Conservation (phyloP, 192 early-diverging fungal species). For the Gryganskiella cystojenkinii region DNA sequence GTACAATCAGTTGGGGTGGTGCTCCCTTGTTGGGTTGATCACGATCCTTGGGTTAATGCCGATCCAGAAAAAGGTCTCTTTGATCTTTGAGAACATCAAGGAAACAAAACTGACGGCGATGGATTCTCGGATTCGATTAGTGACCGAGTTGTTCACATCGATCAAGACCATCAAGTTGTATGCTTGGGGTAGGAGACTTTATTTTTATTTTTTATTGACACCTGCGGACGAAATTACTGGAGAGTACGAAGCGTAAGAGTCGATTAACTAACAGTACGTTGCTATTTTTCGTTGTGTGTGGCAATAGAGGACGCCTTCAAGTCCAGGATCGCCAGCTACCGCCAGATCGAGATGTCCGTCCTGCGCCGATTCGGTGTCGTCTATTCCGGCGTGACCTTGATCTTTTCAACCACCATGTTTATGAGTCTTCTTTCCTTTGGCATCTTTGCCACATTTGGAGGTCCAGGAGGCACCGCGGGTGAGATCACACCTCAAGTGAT, state of each 20-base stretch:
- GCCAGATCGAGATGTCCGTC: constrained; percentile 26
- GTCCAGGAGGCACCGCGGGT: constrained; percentile 30
- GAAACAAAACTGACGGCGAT: constrained; percentile 22
- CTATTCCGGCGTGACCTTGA: constrained; percentile 31
- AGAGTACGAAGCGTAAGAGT: no score
- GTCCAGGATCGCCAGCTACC: constrained; percentile 21
- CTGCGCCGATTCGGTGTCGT: constrained; percentile 35
- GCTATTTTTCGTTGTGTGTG: background rate
- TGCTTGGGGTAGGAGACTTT: constrained; percentile 55
- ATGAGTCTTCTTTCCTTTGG: constrained; percentile 46
- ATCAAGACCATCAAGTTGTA: constrained; percentile 43
- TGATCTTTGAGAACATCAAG: constrained; percentile 26
- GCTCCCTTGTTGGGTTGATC: constrained; percentile 19
- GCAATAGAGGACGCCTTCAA: constrained; percentile 33
- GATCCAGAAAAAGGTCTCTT: constrained; percentile 19
- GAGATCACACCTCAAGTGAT: constrained; percentile 31
- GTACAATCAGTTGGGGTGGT: constrained; percentile 37
- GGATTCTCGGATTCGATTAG: constrained; percentile 37
- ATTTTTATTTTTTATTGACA: background rate
- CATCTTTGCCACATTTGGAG: constrained; percentile 29
- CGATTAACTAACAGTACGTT: no score
- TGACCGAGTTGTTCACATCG: constrained; percentile 32
- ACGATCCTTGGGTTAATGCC: constrained; percentile 29
- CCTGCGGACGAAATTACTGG: no score
- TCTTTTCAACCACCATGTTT: constrained; percentile 33